Evolutionary conservation across 2,329 filamentous ascomycete species (phyloP), one percentile per base, ranked within the genome.

Genomic region (Pseudogymnoascus sp.): DNA sequence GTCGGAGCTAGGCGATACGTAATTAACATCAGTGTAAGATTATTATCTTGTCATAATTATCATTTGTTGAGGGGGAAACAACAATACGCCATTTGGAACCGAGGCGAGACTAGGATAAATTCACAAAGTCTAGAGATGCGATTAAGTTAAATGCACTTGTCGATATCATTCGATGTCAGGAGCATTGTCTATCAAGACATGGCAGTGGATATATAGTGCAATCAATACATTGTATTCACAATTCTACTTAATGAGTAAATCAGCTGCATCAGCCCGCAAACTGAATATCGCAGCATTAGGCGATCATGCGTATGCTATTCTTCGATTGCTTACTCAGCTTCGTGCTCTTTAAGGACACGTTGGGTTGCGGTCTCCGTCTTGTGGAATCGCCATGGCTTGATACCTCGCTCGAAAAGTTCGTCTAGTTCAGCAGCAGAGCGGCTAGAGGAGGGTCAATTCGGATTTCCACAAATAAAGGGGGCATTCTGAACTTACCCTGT

Each of bases 341-440:
- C 38, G 16, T 8, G 16, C 9, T 42, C 38, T 16, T 42, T 42
- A 18, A 42, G 38, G 16, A 62, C 42, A 34, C 63, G 63, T 37
- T 65, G 62, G 34, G 64, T 65, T 38, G 64, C 64, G 8, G 64
- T 65, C 59, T 65, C 62, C 5, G 59, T 65, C 62, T 65, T 65
- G 46, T 64, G 62, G 59, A 65, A 65, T 62, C 64, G 56, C 63
- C 68, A 64, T 3, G 69, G 60, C 11, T 66, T 64, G 23, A 70
- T 65, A 1, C 62, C 60, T 53, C 67, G 67, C 59, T 68, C 66
- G 37, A 65, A 70, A 46, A 70, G 64, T 62, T 70, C 69, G 34
- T 70, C 69, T 49, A 70, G 60, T 63, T 70, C 69, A 56, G 69
- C 69, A 18, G 65, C 28, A 61, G 66, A 68, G 23, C 68, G 67